Percentiles rank a stretch among this genome's conserved stretches.
phyloP scores from a whole-genome alignment of 345 rosid species.

The Diplotaxis tenuifolia region DNA sequence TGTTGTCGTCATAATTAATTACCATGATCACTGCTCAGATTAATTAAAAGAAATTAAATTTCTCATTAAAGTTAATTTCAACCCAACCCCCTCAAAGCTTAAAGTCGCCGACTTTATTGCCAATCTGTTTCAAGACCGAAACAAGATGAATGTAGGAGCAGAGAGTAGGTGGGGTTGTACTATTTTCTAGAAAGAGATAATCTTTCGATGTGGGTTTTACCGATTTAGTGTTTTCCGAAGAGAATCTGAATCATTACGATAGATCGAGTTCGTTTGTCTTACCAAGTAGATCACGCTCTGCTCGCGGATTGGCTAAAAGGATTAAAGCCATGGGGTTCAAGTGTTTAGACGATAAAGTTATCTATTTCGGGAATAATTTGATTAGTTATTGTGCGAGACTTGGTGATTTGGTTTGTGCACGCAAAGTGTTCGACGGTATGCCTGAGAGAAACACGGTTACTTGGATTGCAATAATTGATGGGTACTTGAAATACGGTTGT shows the following conservation, averaged over 20 bases:
- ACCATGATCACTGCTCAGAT: too few species aligned
- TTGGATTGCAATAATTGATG: conserved; percentile 79
- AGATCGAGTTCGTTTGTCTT: background rate
- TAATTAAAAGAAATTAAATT: too few species aligned
- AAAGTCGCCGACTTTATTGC: conserved; percentile 26
- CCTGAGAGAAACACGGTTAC: conserved; percentile 56
- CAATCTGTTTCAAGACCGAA: conserved; percentile 24
- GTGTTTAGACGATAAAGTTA: conserved; percentile 37
- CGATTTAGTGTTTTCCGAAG: background rate
- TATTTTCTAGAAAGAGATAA: conserved; percentile 31
- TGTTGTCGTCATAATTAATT: too few species aligned
- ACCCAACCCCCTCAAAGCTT: too few species aligned
- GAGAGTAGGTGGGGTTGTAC: conserved; percentile 23
- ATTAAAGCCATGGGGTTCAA: conserved; percentile 55
- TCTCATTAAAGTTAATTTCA: too few species aligned
- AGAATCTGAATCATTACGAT: conserved; percentile 20
- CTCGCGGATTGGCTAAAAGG: too few species aligned
- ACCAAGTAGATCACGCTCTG: conserved; percentile 33
- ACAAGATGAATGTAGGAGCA: conserved; percentile 23
- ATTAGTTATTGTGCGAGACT: conserved; percentile 45
- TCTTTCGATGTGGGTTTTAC: conserved; percentile 17
- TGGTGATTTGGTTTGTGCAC: conserved; percentile 49
- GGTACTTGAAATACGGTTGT: conserved; percentile 42
- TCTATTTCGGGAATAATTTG: conserved; percentile 66
- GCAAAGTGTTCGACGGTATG: conserved; percentile 78